Evolutionary conservation across 176 grass and related monocot species (phyloP).

Genomic region (Oryza officinalis): DNA sequence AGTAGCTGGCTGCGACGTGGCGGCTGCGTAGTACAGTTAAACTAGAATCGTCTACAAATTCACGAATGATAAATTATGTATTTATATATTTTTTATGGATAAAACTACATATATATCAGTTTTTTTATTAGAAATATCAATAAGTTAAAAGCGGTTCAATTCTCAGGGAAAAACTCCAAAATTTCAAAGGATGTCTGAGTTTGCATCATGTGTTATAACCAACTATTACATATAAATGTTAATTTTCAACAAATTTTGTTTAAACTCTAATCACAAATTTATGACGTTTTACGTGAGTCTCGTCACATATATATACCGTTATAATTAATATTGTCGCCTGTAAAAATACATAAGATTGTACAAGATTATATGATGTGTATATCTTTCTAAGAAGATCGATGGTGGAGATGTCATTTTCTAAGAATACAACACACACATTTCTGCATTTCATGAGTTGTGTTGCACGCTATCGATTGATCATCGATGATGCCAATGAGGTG

Average conservation of each 20-base stretch:
- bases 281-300: background rate
- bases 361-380: background rate
- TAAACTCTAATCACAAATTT: too few relatives aligned
- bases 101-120: too few relatives aligned
- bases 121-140: too few relatives aligned
- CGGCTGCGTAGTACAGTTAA: too few relatives aligned
- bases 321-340: background rate
- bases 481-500: background rate
- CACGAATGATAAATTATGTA: too few relatives aligned
- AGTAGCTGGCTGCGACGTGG: too few relatives aligned
- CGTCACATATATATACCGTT: background rate
- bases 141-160: too few relatives aligned
- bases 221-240: background rate
- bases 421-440: background rate
- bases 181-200: background rate
- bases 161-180: background rate
- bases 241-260: background rate
- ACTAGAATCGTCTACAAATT: background rate
- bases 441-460: background rate
- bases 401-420: background rate
- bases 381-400: background rate
- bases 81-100: too few relatives aligned
- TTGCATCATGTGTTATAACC: background rate
- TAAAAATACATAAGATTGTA: background rate
- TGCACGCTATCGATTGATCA: background rate